Evolutionary conservation across 208 protist species (phyloP).

Genomic region (Acanthamoeba culbertsoni): DNA sequence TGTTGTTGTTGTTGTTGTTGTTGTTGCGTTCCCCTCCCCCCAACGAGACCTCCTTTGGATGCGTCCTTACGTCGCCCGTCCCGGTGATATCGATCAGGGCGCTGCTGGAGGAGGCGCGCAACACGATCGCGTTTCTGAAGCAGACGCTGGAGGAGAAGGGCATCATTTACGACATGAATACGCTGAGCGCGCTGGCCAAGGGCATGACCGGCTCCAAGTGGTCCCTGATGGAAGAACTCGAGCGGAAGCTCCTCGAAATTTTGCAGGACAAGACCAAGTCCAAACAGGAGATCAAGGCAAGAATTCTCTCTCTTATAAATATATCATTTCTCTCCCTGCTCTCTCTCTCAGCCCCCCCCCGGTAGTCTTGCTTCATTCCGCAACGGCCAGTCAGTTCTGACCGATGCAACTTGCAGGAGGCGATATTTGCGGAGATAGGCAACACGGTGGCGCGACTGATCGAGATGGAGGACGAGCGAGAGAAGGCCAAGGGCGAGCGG

Average conservation of each 20-base stretch:
- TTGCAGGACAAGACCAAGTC: constrained; percentile 1
- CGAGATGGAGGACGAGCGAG: neutral
- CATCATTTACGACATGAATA: neutral
- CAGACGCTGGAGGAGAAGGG: neutral
- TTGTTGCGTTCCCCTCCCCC: neutral
- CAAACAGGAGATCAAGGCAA: constrained; percentile 4
- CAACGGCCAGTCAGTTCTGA: neutral
- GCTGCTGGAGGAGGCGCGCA: neutral
- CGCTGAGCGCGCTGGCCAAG: neutral
- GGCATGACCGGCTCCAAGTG: neutral
- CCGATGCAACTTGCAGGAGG: neutral
- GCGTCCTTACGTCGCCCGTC: neutral
- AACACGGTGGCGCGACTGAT: neutral
- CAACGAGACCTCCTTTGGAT: neutral
- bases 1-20: no score
- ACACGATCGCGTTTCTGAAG: constrained; percentile 15
- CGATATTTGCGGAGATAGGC: neutral
- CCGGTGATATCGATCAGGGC: neutral
- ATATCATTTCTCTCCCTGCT: neutral
- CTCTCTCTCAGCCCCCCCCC: neutral
- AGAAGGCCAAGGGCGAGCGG: neutral
- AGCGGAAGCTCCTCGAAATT: neutral
- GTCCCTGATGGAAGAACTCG: constrained; percentile 27
- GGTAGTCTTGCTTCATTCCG: neutral
- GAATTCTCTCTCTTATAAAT: neutral